Evolutionary conservation across 768 basidiomycete species (phyloP).

Genomic region (Rhodotorula paludigena): DNA sequence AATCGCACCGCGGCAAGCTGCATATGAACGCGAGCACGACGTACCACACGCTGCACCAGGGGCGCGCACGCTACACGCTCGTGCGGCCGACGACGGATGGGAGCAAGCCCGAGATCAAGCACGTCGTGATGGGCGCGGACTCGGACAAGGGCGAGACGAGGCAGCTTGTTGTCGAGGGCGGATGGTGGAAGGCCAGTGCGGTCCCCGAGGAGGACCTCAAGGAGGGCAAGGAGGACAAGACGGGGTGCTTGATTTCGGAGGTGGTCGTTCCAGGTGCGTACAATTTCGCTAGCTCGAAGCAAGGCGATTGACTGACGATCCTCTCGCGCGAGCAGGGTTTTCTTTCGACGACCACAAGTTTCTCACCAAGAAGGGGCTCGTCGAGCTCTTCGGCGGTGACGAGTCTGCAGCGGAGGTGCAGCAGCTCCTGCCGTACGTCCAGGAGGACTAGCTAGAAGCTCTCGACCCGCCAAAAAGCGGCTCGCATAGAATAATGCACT

Average conservation of each 20-base stretch:
- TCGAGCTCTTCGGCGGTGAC: constrained; percentile 48
- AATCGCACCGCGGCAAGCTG: constrained; percentile 33
- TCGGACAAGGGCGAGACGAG: constrained; percentile 50
- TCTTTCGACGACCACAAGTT: constrained; percentile 56
- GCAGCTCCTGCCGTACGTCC: constrained; percentile 3
- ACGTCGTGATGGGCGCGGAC: constrained; percentile 52
- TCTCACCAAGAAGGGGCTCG: constrained; percentile 48
- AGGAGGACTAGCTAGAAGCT: not conserved
- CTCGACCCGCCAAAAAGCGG: too few relatives aligned
- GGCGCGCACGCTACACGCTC: constrained; percentile 56
- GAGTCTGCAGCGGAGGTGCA: constrained; percentile 34
- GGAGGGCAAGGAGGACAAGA: constrained; percentile 35
- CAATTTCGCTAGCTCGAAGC: not conserved
- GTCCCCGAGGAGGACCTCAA: constrained; percentile 45
- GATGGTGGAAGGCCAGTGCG: constrained; percentile 48
- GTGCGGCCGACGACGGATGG: constrained; percentile 45
- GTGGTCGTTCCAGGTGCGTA: constrained; percentile 55
- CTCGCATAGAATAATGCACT: not conserved
- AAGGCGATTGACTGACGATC: not conserved
- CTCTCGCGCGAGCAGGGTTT: constrained; percentile 45
- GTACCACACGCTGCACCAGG: constrained; percentile 56
- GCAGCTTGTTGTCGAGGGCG: constrained; percentile 25
- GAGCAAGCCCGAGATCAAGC: constrained; percentile 48
- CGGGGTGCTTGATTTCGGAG: constrained; percentile 58
- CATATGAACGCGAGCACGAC: constrained; percentile 44